Percentiles rank a stretch among this genome's conserved stretches.
These are phyloP conservation scores for Aspergillus sojae DNA, from an alignment of 2,329 filamentous ascomycete species.

Conservation along the genomic window DNA sequence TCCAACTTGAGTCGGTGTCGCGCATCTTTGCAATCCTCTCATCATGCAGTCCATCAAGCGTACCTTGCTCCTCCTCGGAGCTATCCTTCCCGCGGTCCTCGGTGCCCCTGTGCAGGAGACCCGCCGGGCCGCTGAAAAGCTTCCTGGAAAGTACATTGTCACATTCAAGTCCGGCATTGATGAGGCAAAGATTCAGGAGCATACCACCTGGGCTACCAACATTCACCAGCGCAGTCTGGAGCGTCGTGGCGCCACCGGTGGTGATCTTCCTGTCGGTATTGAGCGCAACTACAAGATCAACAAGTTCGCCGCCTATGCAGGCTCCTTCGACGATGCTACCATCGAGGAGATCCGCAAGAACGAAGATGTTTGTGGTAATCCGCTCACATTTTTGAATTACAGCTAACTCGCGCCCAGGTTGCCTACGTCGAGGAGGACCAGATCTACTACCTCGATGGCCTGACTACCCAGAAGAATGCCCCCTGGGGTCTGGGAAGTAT, in stretches of 20 bases:
- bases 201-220: constrained; percentile 24
- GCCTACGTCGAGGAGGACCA: constrained; percentile 29
- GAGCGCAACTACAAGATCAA: constrained; percentile 48
- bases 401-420: constrained; percentile 23
- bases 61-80: constrained; percentile 24
- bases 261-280: constrained; percentile 31
- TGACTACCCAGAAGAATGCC: constrained; percentile 28
- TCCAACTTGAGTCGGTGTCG: constrained; percentile 1
- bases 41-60: constrained; percentile 26
- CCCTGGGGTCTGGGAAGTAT: constrained; percentile 42
- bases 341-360: constrained; percentile 43
- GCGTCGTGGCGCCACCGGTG: constrained; percentile 13
- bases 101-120: constrained; percentile 19
- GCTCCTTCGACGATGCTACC: constrained; percentile 48
- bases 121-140: constrained; percentile 15
- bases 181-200: constrained; percentile 20
- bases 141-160: constrained; percentile 30
- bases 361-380: constrained; percentile 33
- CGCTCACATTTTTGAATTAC: background rate
- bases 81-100: constrained; percentile 27
- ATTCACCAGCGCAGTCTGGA: constrained; percentile 25
- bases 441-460: constrained; percentile 22
- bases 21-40: background rate
- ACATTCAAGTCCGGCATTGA: constrained; percentile 26
- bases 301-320: constrained; percentile 47